A percentile compares a stretch with the other conserved stretches of the same genome.
Evolutionary conservation across 31 red algal species (phyloP).

Genomic region (Asparagopsis taxiformis): DNA sequence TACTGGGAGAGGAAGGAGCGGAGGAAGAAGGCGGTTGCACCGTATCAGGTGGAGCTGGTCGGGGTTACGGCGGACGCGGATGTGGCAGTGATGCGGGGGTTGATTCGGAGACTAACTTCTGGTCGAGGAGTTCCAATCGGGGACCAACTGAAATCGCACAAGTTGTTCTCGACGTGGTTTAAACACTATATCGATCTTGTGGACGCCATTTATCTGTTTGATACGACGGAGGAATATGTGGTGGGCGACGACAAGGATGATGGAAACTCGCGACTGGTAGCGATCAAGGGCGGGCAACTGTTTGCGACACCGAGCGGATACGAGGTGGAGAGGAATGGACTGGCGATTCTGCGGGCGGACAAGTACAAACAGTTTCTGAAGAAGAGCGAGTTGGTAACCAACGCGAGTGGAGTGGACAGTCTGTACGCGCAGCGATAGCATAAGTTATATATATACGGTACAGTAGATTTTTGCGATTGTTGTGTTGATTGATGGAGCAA

Average conservation of each 20-base stretch:
- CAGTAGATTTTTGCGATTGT: too few relatives aligned
- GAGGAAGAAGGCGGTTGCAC: conserved; percentile 24
- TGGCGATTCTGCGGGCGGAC: conserved; percentile 22
- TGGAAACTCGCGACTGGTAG: conserved; percentile 26
- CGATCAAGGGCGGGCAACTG: conserved; percentile 34
- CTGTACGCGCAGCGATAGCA: too few relatives aligned
- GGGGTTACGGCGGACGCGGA: conserved; percentile 72
- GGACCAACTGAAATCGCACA: conserved; percentile 63
- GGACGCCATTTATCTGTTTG: conserved; percentile 69
- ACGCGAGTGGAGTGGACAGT: too few relatives aligned
- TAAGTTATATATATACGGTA: too few relatives aligned
- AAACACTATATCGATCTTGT: conserved; percentile 64
- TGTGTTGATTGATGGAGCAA: too few relatives aligned
- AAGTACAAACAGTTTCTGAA: conserved; percentile 51
- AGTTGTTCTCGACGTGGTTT: conserved; percentile 70
- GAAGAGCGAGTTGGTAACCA: conserved; percentile 43
- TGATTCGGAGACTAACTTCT: conserved; percentile 56
- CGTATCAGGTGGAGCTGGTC: conserved; percentile 76
- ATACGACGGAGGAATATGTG: conserved; percentile 32
- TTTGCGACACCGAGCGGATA: conserved; percentile 12
- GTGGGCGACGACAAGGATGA: not conserved
- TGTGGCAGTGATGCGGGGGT: conserved; percentile 68
- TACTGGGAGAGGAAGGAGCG: conserved; percentile 63
- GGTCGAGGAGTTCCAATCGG: conserved; percentile 60
- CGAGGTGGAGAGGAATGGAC: conserved; percentile 1